phyloP scores from a whole-genome alignment of 163 green algal genomes.

The Scenedesmus sp. region DNA sequence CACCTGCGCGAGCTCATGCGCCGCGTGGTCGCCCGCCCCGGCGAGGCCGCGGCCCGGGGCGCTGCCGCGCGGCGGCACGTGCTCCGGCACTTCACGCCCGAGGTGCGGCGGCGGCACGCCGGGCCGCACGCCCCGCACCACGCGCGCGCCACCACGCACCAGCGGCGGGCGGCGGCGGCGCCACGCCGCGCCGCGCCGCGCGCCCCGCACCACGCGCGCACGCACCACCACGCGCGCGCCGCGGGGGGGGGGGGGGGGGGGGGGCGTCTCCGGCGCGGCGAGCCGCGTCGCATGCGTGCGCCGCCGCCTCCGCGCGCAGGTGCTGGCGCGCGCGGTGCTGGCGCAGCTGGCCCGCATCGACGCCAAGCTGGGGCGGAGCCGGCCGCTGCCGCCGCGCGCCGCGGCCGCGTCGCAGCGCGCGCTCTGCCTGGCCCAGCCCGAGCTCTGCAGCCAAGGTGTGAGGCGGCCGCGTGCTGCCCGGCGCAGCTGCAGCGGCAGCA shows the following conservation, averaged over 20 bases:
- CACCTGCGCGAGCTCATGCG: slow-evolving; percentile 71
- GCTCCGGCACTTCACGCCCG: slow-evolving; percentile 54
- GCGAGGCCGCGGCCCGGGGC: slow-evolving; percentile 54
- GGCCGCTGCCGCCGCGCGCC: not conserved
- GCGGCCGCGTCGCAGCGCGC: not conserved
- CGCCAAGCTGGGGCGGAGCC: slow-evolving; percentile 1
- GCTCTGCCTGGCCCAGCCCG: slow-evolving; percentile 10
- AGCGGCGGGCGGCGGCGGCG: too few relatives aligned
- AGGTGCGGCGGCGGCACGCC: too few relatives aligned
- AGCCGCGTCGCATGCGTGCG: too few relatives aligned
- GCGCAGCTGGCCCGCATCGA: slow-evolving; percentile 58
- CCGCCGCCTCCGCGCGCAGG: too few relatives aligned
- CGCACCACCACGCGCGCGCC: too few relatives aligned
- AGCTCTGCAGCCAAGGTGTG: slow-evolving; percentile 13
- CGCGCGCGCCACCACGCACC: too few relatives aligned
- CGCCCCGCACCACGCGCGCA: too few relatives aligned
- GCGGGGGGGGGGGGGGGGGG: too few relatives aligned
- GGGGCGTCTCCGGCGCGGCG: too few relatives aligned
- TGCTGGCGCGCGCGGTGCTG: slow-evolving; percentile 51
- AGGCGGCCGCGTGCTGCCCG: not conserved
- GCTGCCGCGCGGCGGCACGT: slow-evolving; percentile 51
- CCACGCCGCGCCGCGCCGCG: too few relatives aligned
- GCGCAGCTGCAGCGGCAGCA: not conserved
- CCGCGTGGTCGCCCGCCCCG: slow-evolving; percentile 48
- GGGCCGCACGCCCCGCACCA: too few relatives aligned